These are phyloP conservation scores for Calocybe gangraenosa DNA, from an alignment of 768 basidiomycete genomes.

Conservation along the genomic window DNA sequence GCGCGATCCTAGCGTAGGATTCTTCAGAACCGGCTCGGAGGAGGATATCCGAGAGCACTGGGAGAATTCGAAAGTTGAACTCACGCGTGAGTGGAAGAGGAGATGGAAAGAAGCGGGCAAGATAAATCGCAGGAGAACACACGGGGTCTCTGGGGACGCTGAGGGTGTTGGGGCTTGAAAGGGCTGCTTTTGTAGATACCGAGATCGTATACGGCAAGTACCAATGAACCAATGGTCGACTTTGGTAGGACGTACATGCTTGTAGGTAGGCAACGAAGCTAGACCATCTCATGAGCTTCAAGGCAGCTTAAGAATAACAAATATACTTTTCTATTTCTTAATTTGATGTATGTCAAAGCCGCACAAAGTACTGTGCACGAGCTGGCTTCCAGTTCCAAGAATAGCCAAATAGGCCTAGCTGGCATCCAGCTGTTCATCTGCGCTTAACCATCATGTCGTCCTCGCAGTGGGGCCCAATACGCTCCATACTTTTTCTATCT, in stretches of 20 bases:
- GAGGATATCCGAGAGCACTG: slow-evolving; percentile 65
- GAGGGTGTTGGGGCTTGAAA: slow-evolving; percentile 8
- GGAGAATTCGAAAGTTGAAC: slow-evolving; percentile 62
- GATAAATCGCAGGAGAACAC: slow-evolving; percentile 49
- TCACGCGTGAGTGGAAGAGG: slow-evolving; percentile 78
- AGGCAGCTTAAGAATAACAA: too few relatives aligned
- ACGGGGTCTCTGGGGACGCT: slow-evolving; percentile 30
- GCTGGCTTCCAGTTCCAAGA: too few relatives aligned
- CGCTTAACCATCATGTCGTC: slow-evolving; percentile 15
- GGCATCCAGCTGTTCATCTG: neutral
- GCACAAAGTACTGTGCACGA: too few relatives aligned
- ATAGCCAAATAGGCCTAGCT: slow-evolving; percentile 1
- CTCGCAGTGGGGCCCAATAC: slow-evolving; percentile 52
- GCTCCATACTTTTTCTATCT: slow-evolving; percentile 49
- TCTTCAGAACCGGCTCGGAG: slow-evolving; percentile 47
- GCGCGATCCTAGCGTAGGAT: slow-evolving; percentile 35
- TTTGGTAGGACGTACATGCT: too few relatives aligned
- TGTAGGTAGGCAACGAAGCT: too few relatives aligned
- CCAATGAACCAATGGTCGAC: too few relatives aligned
- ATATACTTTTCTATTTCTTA: too few relatives aligned
- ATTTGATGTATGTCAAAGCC: too few relatives aligned
- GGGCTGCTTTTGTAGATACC: too few relatives aligned
- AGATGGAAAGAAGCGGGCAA: slow-evolving; percentile 74
- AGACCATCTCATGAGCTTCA: too few relatives aligned
- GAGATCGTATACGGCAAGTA: too few relatives aligned